These are phyloP conservation scores for Talaromyces sp. DNA, from an alignment of 2,329 filamentous ascomycete genomes.

Conservation along the genomic window DNA sequence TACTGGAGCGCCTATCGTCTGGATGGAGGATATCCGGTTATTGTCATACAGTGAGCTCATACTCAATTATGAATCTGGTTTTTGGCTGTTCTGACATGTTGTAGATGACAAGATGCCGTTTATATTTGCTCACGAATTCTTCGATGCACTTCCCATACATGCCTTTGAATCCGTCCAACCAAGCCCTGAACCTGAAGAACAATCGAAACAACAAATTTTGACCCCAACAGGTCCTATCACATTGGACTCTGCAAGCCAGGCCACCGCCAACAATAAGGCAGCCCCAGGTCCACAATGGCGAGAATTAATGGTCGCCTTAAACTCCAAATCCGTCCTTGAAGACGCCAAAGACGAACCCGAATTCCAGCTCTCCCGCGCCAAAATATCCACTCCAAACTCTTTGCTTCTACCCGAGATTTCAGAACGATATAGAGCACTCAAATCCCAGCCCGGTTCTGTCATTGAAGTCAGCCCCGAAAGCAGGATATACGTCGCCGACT, in stretches of 20 bases:
- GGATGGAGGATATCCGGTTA: slow-evolving; percentile 86
- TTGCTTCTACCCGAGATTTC: slow-evolving; percentile 81
- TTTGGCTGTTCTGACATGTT: background rate
- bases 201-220: slow-evolving; percentile 48
- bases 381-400: slow-evolving; percentile 73
- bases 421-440: slow-evolving; percentile 72
- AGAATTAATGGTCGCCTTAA: slow-evolving; percentile 73
- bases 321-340: slow-evolving; percentile 55
- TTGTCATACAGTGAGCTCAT: slow-evolving; percentile 62
- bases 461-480: slow-evolving; percentile 91
- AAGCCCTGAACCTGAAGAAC: slow-evolving; percentile 36
- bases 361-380: slow-evolving; percentile 80
- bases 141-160: slow-evolving; percentile 95
- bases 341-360: slow-evolving; percentile 60
- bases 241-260: slow-evolving; percentile 27
- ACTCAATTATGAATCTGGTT: background rate
- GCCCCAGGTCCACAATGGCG: slow-evolving; percentile 65
- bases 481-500: slow-evolving; percentile 72
- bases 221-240: slow-evolving; percentile 48
- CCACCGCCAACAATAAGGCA: slow-evolving; percentile 41
- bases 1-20: slow-evolving; percentile 70
- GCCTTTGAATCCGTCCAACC: slow-evolving; percentile 75
- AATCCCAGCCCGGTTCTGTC: slow-evolving; percentile 63
- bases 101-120: slow-evolving; percentile 72
- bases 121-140: slow-evolving; percentile 97